Evolutionary conservation across 371 early-diverging fungal genomes (phyloP).

Genomic region (Mucor lusitanicus): DNA sequence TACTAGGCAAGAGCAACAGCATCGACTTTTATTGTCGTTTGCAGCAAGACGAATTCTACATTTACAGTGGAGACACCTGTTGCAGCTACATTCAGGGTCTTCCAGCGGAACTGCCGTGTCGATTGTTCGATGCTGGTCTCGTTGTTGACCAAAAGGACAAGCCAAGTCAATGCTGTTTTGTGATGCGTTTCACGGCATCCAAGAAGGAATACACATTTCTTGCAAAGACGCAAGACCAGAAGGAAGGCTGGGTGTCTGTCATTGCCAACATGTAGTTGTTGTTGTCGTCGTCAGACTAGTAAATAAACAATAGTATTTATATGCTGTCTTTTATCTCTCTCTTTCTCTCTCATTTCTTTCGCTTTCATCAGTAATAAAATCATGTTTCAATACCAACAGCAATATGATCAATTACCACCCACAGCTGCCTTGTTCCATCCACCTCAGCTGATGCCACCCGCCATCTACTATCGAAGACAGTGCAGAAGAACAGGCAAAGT

Average conservation of each 20-base stretch:
- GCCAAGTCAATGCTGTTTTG: slow-evolving; percentile 6
- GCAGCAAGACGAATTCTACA: background rate
- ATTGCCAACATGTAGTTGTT: background rate
- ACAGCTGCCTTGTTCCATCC: background rate
- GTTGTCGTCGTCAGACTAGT: background rate
- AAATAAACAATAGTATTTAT: background rate
- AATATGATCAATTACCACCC: background rate
- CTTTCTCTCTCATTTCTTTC: background rate
- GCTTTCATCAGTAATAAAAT: background rate
- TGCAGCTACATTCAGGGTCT: background rate
- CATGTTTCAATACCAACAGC: slow-evolving; percentile 6
- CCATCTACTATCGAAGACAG: background rate
- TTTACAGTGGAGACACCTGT: slow-evolving; percentile 14
- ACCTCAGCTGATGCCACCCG: background rate
- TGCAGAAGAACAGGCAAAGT: slow-evolving; percentile 3
- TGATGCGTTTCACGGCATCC: background rate
- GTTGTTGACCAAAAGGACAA: background rate
- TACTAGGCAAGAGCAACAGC: background rate
- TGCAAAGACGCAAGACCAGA: background rate
- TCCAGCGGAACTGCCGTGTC: background rate
- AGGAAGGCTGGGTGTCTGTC: slow-evolving; percentile 4
- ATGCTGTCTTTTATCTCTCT: background rate
- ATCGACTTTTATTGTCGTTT: background rate
- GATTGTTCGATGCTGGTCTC: background rate
- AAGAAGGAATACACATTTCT: background rate